phyloP scores from a whole-genome alignment of 1,284 basidiomycete species.

The Trichosporon asahii region DNA sequence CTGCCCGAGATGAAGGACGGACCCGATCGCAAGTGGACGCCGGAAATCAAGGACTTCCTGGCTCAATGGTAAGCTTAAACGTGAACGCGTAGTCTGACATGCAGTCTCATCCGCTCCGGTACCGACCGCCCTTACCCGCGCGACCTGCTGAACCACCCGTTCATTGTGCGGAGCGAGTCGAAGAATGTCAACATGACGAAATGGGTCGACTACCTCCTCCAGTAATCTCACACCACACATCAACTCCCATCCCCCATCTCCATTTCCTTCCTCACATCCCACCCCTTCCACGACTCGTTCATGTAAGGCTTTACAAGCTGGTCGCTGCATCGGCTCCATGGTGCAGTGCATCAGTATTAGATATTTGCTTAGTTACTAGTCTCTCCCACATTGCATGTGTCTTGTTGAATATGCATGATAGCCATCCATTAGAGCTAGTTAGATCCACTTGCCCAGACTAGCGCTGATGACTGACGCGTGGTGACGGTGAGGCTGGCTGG shows the following conservation, averaged over 20 bases:
- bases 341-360: conserved; percentile 1
- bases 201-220: conserved; percentile 62
- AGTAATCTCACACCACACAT: background rate
- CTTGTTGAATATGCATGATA: background rate
- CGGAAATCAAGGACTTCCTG: conserved; percentile 90
- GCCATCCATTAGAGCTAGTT: background rate
- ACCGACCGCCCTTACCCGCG: conserved; percentile 74
- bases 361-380: conserved; percentile 7
- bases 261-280: background rate
- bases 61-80: conserved; percentile 66
- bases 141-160: conserved; percentile 80
- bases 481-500: too few relatives aligned
- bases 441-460: too few relatives aligned
- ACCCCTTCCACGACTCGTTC: background rate
- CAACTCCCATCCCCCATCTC: background rate
- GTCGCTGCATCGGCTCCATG: background rate
- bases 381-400: conserved; percentile 2
- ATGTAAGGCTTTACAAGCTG: background rate
- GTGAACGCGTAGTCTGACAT: conserved; percentile 7
- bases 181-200: conserved; percentile 80
- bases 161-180: conserved; percentile 74
- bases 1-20: conserved; percentile 68
- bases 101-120: conserved; percentile 49
- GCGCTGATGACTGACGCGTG: background rate
- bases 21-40: conserved; percentile 63